Evolutionary conservation across 352 stramenopile genomes (phyloP).

Genomic region (Phytopythium montanum): DNA sequence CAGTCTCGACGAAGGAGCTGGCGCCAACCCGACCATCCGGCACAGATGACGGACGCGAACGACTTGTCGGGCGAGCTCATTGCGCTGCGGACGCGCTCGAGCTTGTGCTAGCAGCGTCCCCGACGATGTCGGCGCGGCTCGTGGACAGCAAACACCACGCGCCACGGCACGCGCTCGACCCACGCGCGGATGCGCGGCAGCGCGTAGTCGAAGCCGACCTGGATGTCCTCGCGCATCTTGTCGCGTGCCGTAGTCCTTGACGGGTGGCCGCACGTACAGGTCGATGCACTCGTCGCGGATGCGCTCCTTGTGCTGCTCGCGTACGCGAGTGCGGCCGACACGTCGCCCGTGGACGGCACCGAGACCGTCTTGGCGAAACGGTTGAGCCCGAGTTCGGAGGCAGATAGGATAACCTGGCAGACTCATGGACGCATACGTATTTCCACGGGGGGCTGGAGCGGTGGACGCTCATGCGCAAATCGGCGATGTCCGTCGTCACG

Average conservation of each 20-base stretch:
- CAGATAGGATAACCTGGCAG: constrained; percentile 90
- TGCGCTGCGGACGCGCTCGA: constrained; percentile 4
- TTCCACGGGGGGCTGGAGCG: constrained; percentile 85
- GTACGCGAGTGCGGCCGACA: constrained; percentile 85
- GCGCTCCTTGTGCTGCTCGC: constrained; percentile 88
- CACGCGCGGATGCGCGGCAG: constrained; percentile 64
- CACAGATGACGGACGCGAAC: constrained; percentile 61
- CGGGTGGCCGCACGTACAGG: constrained; percentile 85
- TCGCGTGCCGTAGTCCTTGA: constrained; percentile 88
- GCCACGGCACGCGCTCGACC: constrained; percentile 46
- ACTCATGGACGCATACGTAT: constrained; percentile 91
- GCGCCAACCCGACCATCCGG: constrained; percentile 22
- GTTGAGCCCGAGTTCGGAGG: constrained; percentile 88
- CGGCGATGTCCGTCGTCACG: constrained; percentile 90
- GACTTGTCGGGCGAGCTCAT: no score
- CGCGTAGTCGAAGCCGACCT: constrained; percentile 81
- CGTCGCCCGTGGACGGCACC: constrained; percentile 91
- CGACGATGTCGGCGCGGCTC: constrained; percentile 65
- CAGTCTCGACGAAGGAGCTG: constrained; percentile 16
- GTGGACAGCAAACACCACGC: no score
- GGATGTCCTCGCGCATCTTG: constrained; percentile 90
- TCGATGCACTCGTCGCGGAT: constrained; percentile 86
- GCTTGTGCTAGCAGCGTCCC: background rate
- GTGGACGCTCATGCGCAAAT: constrained; percentile 85
- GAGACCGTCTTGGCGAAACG: constrained; percentile 84